Evolutionary conservation across 768 basidiomycete genomes (phyloP).

Genomic region (Lactifluus echinatus): DNA sequence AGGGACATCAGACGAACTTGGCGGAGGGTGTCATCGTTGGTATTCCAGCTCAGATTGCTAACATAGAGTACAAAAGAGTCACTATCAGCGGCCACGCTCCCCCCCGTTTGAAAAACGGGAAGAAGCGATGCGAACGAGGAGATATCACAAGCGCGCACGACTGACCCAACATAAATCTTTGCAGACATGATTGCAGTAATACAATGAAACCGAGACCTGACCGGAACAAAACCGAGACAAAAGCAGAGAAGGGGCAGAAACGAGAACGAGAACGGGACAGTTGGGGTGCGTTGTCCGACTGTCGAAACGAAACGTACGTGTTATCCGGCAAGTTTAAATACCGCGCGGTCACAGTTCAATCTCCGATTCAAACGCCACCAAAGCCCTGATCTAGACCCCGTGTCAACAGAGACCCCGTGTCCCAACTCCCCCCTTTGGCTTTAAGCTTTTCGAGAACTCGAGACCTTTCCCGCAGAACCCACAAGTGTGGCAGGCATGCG

Average conservation of each 20-base stretch:
- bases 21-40: conserved; percentile 86
- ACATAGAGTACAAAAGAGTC: conserved; percentile 34
- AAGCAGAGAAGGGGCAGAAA: conserved; percentile 16
- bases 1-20: conserved; percentile 64
- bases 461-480: not conserved
- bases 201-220: conserved; percentile 19
- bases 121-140: conserved; percentile 37
- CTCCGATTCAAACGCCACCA: conserved; percentile 38
- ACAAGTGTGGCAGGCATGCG: not conserved
- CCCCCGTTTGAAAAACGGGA: conserved; percentile 22
- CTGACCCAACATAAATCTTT: conserved; percentile 93
- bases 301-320: not conserved
- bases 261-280: conserved; percentile 16
- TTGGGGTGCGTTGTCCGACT: conserved; percentile 15
- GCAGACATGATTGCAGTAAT: conserved; percentile 50
- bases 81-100: conserved; percentile 41
- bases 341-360: conserved; percentile 32
- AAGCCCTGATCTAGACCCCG: conserved; percentile 8
- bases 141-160: conserved; percentile 49
- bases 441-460: conserved; percentile 4
- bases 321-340: conserved; percentile 33
- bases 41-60: conserved; percentile 96
- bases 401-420: conserved; percentile 2
- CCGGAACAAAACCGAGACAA: conserved; percentile 20
- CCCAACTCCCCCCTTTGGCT: conserved; percentile 13